A percentile compares a stretch with the other conserved stretches of the same genome.
These are phyloP conservation scores for Yamadazyma spencermartinsiae DNA, from an alignment of 1,139 yeast genomes.

Conservation along the genomic window DNA sequence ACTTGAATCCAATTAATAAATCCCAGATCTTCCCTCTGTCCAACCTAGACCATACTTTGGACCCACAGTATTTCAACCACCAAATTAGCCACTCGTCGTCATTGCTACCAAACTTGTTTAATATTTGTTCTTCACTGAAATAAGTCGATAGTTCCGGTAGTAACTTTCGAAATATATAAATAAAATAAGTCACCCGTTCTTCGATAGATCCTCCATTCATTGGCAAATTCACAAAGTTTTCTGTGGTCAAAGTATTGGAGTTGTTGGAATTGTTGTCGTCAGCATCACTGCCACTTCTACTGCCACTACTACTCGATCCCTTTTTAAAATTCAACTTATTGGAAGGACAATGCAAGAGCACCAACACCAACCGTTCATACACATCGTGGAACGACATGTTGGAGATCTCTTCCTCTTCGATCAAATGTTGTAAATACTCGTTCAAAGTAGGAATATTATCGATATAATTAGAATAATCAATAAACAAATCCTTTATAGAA, in stretches of 20 bases:
- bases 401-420: constrained; percentile 26
- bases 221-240: constrained; percentile 42
- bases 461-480: constrained; percentile 51
- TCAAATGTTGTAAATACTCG: constrained; percentile 25
- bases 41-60: constrained; percentile 77
- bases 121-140: constrained; percentile 78
- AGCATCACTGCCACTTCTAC: neutral
- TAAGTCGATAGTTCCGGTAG: constrained; percentile 78
- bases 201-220: constrained; percentile 67
- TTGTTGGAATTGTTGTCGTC: constrained; percentile 1
- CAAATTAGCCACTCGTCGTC: constrained; percentile 92
- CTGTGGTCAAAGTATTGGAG: constrained; percentile 11
- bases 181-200: constrained; percentile 71
- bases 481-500: constrained; percentile 40
- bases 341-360: constrained; percentile 70
- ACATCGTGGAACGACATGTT: constrained; percentile 62
- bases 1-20: constrained; percentile 76
- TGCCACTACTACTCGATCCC: constrained; percentile 2
- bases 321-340: constrained; percentile 22
- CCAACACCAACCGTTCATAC: constrained; percentile 74
- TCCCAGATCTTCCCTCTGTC: constrained; percentile 94
- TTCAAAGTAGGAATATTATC: constrained; percentile 32
- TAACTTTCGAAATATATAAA: constrained; percentile 59
- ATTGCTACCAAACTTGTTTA: constrained; percentile 57
- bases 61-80: constrained; percentile 95